Conservation (phyloP, 768 basidiomycete species). For the Thelephora aurantiotincta region DNA sequence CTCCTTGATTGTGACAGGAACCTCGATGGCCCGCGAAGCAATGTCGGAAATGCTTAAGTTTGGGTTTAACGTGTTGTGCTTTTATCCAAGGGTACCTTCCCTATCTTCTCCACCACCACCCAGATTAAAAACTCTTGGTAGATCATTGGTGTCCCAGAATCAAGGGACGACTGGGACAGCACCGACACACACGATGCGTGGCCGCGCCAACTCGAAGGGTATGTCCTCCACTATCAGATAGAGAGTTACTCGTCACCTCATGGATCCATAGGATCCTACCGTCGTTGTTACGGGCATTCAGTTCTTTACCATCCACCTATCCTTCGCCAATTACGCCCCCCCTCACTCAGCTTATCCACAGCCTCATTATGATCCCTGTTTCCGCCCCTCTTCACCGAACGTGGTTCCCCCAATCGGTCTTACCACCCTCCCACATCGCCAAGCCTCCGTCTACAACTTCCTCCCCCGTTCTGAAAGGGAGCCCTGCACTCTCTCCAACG, state of each 20-base stretch:
- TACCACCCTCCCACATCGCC: slow-evolving; percentile 18
- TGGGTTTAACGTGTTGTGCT: slow-evolving; percentile 64
- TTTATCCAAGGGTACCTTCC: slow-evolving; percentile 60
- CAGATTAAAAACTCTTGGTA: not conserved
- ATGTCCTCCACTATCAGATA: slow-evolving; percentile 14
- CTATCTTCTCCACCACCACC: not conserved
- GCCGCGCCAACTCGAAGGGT: slow-evolving; percentile 63
- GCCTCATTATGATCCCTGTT: slow-evolving; percentile 68
- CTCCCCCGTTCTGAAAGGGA: slow-evolving; percentile 19
- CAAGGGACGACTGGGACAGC: slow-evolving; percentile 6
- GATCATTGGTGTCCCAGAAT: slow-evolving; percentile 11
- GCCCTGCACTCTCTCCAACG: slow-evolving; percentile 8
- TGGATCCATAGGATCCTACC: slow-evolving; percentile 42
- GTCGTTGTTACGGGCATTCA: slow-evolving; percentile 58
- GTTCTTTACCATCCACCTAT: slow-evolving; percentile 45
- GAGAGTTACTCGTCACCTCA: not conserved
- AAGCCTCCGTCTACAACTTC: slow-evolving; percentile 18
- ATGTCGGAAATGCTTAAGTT: slow-evolving; percentile 77
- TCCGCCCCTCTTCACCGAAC: slow-evolving; percentile 33
- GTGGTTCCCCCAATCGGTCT: slow-evolving; percentile 42
- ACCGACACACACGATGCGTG: slow-evolving; percentile 21
- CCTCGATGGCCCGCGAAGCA: slow-evolving; percentile 52
- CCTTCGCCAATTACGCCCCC: slow-evolving; percentile 57
- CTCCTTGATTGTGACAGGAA: slow-evolving; percentile 31
- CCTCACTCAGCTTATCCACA: slow-evolving; percentile 67